A percentile compares a stretch with the other conserved stretches of the same genome.
Conservation (phyloP, 306 rosid genomes). For the Quercus mongolica region DNA sequence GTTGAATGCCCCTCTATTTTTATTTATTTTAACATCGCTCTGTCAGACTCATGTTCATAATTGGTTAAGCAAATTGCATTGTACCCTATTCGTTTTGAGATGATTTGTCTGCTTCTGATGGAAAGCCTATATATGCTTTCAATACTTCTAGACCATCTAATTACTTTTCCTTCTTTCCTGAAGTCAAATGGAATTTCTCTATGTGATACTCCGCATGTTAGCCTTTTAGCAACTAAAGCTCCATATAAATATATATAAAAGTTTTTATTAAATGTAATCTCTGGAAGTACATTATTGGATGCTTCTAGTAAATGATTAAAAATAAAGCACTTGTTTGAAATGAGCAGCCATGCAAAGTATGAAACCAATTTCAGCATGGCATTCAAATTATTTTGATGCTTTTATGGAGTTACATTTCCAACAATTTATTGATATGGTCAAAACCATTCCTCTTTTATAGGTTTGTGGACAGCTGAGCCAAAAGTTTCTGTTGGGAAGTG, state of each 20-base stretch:
- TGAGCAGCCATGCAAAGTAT: not conserved
- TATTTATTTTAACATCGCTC: not conserved
- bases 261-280: not conserved
- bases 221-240: too few relatives aligned
- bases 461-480: slow-evolving; percentile 4
- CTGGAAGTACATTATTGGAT: not conserved
- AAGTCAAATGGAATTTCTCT: not conserved
- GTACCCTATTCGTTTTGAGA: too few relatives aligned
- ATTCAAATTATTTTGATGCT: not conserved
- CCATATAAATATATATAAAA: too few relatives aligned
- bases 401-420: not conserved
- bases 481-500: slow-evolving; percentile 1
- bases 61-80: not conserved
- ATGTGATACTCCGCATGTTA: too few relatives aligned
- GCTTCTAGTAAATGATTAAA: not conserved
- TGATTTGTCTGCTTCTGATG: too few relatives aligned
- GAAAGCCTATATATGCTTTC: not conserved
- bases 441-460: not conserved
- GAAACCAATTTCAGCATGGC: not conserved
- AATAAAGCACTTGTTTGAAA: not conserved
- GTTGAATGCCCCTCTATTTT: not conserved
- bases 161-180: not conserved
- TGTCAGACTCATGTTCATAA: not conserved
- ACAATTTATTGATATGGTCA: not conserved
- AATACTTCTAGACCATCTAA: not conserved